These are phyloP conservation scores for Raffaelea arxii DNA, from an alignment of 2,329 filamentous ascomycete species.

Conservation along the genomic window DNA sequence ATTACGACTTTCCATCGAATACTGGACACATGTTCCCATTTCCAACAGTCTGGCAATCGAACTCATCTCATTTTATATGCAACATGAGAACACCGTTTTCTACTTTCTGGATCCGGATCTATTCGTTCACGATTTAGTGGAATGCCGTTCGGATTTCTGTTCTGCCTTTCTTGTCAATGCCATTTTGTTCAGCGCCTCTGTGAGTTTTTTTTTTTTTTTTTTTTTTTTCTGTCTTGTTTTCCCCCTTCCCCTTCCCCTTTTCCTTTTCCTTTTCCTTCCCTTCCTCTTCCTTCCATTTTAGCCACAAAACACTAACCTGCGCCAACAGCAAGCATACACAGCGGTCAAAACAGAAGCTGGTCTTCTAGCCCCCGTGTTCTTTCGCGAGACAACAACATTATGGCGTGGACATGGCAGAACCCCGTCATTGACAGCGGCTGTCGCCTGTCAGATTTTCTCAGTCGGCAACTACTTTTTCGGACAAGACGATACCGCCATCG, in stretches of 20 bases:
- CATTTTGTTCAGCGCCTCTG: constrained; percentile 6
- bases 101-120: constrained; percentile 11
- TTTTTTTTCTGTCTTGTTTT: too few relatives aligned
- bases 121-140: constrained; percentile 8
- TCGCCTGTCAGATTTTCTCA: constrained; percentile 5
- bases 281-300: too few relatives aligned
- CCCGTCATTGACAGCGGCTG: background rate
- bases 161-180: constrained; percentile 6
- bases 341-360: background rate
- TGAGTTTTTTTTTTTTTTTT: constrained; percentile 4
- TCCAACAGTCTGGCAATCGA: constrained; percentile 6
- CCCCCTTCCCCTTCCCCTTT: too few relatives aligned
- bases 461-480: constrained; percentile 8
- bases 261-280: too few relatives aligned
- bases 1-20: constrained; percentile 2
- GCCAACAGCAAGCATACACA: constrained; percentile 5
- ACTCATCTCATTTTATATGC: constrained; percentile 10
- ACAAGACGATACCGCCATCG: constrained; percentile 1
- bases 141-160: constrained; percentile 3
- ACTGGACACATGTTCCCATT: constrained; percentile 12
- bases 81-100: constrained; percentile 8
- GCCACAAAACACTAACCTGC: too few relatives aligned
- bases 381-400: background rate
- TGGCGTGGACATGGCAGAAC: background rate
- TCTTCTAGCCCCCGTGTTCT: background rate